Evolutionary conservation across 148 eudicot genomes (phyloP).

Genomic region (Limonium bicolor): DNA sequence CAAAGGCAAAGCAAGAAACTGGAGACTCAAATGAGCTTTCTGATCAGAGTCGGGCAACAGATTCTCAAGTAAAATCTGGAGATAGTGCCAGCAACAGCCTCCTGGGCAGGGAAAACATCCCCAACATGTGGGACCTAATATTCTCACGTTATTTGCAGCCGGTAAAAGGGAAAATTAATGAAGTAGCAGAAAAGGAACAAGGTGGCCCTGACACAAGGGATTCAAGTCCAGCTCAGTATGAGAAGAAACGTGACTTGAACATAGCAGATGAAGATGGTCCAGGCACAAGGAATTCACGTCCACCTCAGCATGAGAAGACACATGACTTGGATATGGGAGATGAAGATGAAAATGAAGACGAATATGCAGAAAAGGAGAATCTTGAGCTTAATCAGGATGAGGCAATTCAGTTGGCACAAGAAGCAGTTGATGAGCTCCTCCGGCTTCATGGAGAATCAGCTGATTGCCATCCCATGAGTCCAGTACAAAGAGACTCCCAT

Average conservation of each 20-base stretch:
- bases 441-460: background rate
- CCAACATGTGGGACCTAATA: slow-evolving; percentile 4
- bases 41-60: too few species aligned
- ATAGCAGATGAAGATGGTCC: background rate
- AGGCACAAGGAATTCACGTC: background rate
- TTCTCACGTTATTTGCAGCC: background rate
- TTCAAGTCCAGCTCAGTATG: background rate
- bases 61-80: too few species aligned
- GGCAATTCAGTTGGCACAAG: background rate
- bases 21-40: too few species aligned
- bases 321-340: background rate
- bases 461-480: background rate
- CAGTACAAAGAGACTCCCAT: background rate
- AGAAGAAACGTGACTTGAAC: background rate
- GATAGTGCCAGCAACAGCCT: background rate
- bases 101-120: background rate
- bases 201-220: background rate
- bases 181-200: background rate
- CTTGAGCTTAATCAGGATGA: background rate
- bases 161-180: background rate
- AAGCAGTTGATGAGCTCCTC: slow-evolving; percentile 1
- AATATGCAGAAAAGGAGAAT: background rate
- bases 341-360: too few species aligned
- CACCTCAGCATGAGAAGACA: background rate
- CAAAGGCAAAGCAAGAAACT: too few species aligned